Evolutionary conservation across 345 rosid genomes (phyloP).

Genomic region (Eucalyptus regnans): DNA sequence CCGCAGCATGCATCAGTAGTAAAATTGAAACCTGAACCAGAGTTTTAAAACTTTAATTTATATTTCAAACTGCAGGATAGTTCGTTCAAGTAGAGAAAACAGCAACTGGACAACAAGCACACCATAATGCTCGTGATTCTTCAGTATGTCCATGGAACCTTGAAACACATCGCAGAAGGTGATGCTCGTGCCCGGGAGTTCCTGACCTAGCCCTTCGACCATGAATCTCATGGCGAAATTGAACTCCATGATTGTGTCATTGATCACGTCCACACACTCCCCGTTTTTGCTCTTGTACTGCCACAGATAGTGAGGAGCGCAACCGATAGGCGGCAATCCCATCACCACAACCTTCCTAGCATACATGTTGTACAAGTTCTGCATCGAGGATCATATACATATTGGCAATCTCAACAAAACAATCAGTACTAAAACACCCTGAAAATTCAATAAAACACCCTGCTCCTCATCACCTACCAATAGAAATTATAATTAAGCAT

Average conservation of each 20-base stretch:
- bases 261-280: constrained; percentile 67
- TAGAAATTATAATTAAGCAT: background rate
- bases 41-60: background rate
- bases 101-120: background rate
- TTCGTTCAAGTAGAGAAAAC: background rate
- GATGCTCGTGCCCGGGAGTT: constrained; percentile 39
- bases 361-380: constrained; percentile 59
- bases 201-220: constrained; percentile 39
- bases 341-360: constrained; percentile 67
- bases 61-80: background rate
- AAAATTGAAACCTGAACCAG: constrained; percentile 51
- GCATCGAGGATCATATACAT: background rate
- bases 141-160: constrained; percentile 77
- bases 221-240: constrained; percentile 72
- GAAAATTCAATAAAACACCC: background rate
- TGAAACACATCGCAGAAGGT: constrained; percentile 76
- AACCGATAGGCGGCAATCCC: constrained; percentile 86
- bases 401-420: background rate
- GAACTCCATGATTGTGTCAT: constrained; percentile 64
- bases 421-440: background rate
- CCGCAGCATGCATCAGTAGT: constrained; percentile 86
- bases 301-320: constrained; percentile 86
- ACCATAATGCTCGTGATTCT: constrained; percentile 60
- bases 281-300: constrained; percentile 55
- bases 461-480: background rate